Base-by-base conservation (phyloP, 2,329 filamentous ascomycete genomes). In the Cytospora piceae region DNA sequence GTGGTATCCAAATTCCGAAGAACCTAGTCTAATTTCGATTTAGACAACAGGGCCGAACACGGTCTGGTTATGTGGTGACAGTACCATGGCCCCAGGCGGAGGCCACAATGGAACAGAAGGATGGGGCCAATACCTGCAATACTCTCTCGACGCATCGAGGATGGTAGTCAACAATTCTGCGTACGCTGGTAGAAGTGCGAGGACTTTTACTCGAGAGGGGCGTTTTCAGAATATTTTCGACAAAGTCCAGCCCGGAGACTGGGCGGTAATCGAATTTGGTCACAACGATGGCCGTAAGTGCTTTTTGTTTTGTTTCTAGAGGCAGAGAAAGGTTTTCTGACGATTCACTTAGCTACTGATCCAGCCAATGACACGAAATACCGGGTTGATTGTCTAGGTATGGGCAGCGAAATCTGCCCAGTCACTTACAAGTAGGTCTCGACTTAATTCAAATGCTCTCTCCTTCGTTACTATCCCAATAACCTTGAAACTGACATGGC, bases 191-290 rank as follows among this genome's bases (percentile, higher is more conserved):
- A 82, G 83, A 66, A 82, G 79, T 67, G 82, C 83, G 3, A 79
- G 84, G 66, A 84, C 82, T 58, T 86, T 78, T 72, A 85, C 82
- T 0, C 78, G 80, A 37, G 84, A 87, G 73, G 81, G 81, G 37
- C 82, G 82, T 54, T 86, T 85, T 74, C 73, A 77, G 37, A 77
- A 77, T 3, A 80, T 86, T 67, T 76, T 79, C 66, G 72, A 74
- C 24, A 69, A 76, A 3, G 75, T 86, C 17, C 68, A 79, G 62
- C 61, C 77, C 17, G 82, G 81, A 59, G 84, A 87, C 73, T 84
- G 81, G 71, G 83, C 85, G 3, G 76, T 87, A 66, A 85, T 87
- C 60, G 84, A 87, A 68, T 86, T 87, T 71, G 84, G 85, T 0
- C 84, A 86, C 76, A 87, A 87, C 70, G 85, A 87, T 68, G 83